Evolutionary conservation across 495 filamentous ascomycete genomes (phyloP).

Genomic region (Aspergillus ellipticus): DNA sequence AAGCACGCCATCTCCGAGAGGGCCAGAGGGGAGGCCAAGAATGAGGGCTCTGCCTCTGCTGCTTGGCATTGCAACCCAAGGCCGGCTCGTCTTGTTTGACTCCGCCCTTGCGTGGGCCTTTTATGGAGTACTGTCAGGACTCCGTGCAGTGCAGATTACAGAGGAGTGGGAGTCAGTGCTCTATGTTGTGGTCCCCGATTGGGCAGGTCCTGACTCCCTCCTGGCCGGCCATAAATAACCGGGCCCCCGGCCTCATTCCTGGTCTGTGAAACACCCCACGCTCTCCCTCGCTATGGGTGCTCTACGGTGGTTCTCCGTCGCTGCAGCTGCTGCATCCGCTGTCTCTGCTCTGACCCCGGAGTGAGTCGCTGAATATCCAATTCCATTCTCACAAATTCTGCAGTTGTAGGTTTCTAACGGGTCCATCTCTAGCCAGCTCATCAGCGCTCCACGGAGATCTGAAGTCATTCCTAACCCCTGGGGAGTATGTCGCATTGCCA

Average conservation of each 20-base stretch:
- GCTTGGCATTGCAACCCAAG: slow-evolving; percentile 35
- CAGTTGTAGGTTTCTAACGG: background rate
- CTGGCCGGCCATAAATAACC: slow-evolving; percentile 5
- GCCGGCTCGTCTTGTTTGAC: background rate
- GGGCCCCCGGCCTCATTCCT: background rate
- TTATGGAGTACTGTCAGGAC: too few species aligned
- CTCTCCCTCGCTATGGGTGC: slow-evolving; percentile 10
- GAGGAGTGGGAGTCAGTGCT: background rate
- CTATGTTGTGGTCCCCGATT: slow-evolving; percentile 3
- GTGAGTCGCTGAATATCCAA: slow-evolving; percentile 8
- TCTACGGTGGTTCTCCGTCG: slow-evolving; percentile 15
- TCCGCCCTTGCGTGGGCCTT: slow-evolving; percentile 1
- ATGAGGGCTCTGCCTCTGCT: too few species aligned
- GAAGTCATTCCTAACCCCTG: slow-evolving; percentile 38
- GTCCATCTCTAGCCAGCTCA: slow-evolving; percentile 21
- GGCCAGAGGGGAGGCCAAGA: background rate
- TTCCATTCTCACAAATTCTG: background rate
- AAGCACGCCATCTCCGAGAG: too few species aligned
- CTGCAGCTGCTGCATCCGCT: slow-evolving; percentile 15
- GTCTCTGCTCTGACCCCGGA: slow-evolving; percentile 20
- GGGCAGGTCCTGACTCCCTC: background rate
- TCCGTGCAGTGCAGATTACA: background rate
- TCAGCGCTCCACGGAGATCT: slow-evolving; percentile 33
- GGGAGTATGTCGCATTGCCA: slow-evolving; percentile 21
- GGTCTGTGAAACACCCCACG: background rate